These are phyloP conservation scores for Strigomonas galati DNA, from an alignment of 208 protist species.

Conservation along the genomic window DNA sequence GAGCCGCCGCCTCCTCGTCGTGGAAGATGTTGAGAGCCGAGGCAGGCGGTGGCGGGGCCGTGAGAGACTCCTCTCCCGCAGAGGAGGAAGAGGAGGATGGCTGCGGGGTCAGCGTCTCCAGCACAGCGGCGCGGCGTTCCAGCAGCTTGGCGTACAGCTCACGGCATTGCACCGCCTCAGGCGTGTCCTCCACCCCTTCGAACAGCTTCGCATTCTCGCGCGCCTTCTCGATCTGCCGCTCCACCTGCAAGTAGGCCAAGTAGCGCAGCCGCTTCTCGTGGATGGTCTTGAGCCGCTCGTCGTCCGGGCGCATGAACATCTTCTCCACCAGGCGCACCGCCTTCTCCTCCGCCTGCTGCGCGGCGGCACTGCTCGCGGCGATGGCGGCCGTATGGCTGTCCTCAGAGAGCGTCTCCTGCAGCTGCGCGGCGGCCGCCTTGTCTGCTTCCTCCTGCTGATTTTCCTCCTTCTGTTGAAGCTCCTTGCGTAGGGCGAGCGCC, in stretches of 20 bases:
- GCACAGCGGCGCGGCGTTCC: neutral
- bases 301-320: conserved; percentile 77
- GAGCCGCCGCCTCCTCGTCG: conserved; percentile 46
- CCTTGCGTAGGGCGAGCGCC: conserved; percentile 21
- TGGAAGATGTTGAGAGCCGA: conserved; percentile 42
- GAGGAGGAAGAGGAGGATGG: neutral
- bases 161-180: conserved; percentile 4
- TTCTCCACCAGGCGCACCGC: conserved; percentile 68
- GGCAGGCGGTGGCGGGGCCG: neutral
- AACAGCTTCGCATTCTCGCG: conserved; percentile 69
- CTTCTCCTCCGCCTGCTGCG: conserved; percentile 32
- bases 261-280: conserved; percentile 81
- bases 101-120: neutral
- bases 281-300: conserved; percentile 53
- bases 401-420: neutral
- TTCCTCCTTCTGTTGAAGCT: conserved; percentile 20
- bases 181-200: conserved; percentile 50
- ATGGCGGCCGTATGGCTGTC: conserved; percentile 24
- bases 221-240: conserved; percentile 72
- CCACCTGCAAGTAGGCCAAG: conserved; percentile 82
- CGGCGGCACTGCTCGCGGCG: conserved; percentile 28
- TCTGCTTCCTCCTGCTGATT: neutral
- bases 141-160: conserved; percentile 5
- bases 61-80: neutral
- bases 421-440: neutral